phyloP scores from a whole-genome alignment of 345 rosid genomes.

The Durio zibethinus region DNA sequence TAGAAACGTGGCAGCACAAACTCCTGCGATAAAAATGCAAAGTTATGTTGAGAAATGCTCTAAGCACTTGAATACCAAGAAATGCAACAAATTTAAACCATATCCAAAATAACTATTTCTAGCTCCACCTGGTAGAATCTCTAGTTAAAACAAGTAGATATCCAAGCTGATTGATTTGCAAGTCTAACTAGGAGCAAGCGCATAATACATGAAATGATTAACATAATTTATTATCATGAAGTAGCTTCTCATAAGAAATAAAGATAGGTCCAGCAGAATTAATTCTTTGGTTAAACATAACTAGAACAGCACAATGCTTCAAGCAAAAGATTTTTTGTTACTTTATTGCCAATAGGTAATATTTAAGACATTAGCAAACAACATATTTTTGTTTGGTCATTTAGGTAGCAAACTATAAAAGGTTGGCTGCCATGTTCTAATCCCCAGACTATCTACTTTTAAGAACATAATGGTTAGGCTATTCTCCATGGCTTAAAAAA shows the following conservation, averaged over 20 bases:
- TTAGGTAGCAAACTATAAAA: not conserved
- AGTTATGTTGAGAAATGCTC: not conserved
- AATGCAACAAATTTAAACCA: not conserved
- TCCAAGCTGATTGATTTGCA: not conserved
- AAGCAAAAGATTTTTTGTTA: too few relatives aligned
- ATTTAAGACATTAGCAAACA: not conserved
- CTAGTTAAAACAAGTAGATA: not conserved
- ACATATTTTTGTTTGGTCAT: not conserved
- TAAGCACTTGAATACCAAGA: not conserved
- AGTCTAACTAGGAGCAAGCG: not conserved
- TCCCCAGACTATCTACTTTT: not conserved
- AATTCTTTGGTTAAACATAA: not conserved
- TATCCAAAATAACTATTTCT: not conserved
- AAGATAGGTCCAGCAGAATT: not conserved
- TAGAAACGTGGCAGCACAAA: slow-evolving; percentile 61
- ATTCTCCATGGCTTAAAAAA: not conserved
- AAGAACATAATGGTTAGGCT: not conserved
- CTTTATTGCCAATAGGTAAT: too few relatives aligned
- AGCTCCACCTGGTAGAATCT: not conserved
- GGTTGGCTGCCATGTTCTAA: not conserved
- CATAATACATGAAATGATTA: not conserved
- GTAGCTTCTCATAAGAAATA: not conserved
- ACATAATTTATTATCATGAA: not conserved
- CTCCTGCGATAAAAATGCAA: slow-evolving; percentile 42
- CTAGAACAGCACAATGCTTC: not conserved